These are phyloP conservation scores for Larix kaempferi DNA, from an alignment of 75 land plant genomes.

Conservation along the genomic window DNA sequence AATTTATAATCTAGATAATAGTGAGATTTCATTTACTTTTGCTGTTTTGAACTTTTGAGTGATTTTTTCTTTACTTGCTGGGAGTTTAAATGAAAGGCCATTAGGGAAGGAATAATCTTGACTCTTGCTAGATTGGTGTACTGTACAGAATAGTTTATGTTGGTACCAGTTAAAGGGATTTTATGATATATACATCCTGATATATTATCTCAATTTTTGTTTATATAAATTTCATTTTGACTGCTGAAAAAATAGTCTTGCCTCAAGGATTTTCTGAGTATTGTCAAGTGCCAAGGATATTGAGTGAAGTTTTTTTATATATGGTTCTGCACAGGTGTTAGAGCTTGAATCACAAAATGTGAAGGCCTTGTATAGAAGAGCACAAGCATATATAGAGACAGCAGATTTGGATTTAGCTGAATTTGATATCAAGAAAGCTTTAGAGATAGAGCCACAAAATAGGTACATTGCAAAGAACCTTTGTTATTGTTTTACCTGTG, in stretches of 20 bases:
- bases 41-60: not conserved
- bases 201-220: not conserved
- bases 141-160: not conserved
- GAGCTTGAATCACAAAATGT: slow-evolving; percentile 44
- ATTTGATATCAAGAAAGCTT: slow-evolving; percentile 48
- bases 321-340: slow-evolving; percentile 27
- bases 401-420: slow-evolving; percentile 52
- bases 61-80: not conserved
- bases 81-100: not conserved
- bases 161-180: not conserved
- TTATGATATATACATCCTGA: not conserved
- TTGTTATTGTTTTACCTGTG: not conserved
- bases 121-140: not conserved
- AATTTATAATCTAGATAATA: not conserved
- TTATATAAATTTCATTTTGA: not conserved
- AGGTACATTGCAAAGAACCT: slow-evolving; percentile 9
- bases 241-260: not conserved
- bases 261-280: not conserved
- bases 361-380: slow-evolving; percentile 51
- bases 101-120: not conserved
- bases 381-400: slow-evolving; percentile 53
- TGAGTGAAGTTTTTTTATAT: not conserved
- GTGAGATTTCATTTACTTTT: not conserved
- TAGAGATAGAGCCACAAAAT: slow-evolving; percentile 50
- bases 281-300: not conserved